Percentiles rank a stretch among this genome's conserved stretches.
Conservation (phyloP, 495 filamentous ascomycete species). For the Lophium mytilinum region DNA sequence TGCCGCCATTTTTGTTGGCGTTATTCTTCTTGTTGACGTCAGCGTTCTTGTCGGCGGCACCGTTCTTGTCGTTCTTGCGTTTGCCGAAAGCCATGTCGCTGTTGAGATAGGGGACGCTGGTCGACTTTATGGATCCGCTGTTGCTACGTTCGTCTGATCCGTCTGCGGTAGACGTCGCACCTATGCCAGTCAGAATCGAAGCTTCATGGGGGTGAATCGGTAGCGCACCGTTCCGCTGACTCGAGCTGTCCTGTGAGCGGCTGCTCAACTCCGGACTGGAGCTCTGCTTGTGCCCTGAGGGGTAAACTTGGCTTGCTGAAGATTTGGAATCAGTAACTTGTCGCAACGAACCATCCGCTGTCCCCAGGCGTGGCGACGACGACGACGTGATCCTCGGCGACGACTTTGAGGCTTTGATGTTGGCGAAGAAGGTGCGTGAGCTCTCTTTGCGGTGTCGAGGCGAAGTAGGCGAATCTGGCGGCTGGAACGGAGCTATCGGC, state of each 20-base stretch:
- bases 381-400: conserved; percentile 42
- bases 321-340: conserved; percentile 7
- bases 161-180: neutral
- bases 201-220: too few relatives aligned
- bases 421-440: conserved; percentile 51
- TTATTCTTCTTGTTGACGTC: neutral
- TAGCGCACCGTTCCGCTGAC: conserved; percentile 7
- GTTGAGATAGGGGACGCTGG: neutral
- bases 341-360: conserved; percentile 23
- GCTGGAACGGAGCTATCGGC: conserved; percentile 48
- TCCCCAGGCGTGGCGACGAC: conserved; percentile 38
- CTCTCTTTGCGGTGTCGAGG: conserved; percentile 44
- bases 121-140: conserved; percentile 3
- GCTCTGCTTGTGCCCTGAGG: conserved; percentile 12
- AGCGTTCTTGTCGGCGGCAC: too few relatives aligned
- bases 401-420: conserved; percentile 47
- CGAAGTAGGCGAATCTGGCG: conserved; percentile 43
- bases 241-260: conserved; percentile 13
- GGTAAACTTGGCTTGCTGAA: conserved; percentile 8
- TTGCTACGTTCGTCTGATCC: conserved; percentile 5
- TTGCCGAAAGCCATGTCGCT: neutral
- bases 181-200: neutral
- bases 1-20: neutral
- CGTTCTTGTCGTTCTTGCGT: too few relatives aligned
- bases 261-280: conserved; percentile 24